A percentile compares a stretch with the other conserved stretches of the same genome.
Evolutionary conservation across 2,329 filamentous ascomycete genomes (phyloP).

Genomic region (Pyrenophora tritici-repentis): DNA sequence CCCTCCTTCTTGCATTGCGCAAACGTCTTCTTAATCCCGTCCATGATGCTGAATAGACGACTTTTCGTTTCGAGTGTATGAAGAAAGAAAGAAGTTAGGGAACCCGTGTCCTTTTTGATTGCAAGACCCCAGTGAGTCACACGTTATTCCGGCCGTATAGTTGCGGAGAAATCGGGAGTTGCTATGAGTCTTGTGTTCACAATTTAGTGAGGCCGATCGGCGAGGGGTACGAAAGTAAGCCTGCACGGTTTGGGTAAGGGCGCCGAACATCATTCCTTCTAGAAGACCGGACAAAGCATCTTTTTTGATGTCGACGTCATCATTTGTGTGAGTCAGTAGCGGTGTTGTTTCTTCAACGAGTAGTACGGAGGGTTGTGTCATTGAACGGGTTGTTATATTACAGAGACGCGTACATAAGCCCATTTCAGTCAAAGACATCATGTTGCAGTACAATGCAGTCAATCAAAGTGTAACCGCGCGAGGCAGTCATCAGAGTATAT

Average conservation of each 20-base stretch:
- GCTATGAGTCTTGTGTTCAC: conserved; percentile 25
- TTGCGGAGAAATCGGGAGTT: conserved; percentile 6
- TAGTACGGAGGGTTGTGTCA: too few species aligned
- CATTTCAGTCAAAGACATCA: too few species aligned
- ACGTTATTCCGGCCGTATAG: conserved; percentile 6
- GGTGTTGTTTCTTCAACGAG: background rate
- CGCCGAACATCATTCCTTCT: conserved; percentile 9
- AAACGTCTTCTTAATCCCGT: conserved; percentile 56
- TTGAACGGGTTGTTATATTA: too few species aligned
- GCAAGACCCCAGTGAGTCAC: conserved; percentile 19
- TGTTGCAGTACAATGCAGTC: too few species aligned
- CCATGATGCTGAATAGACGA: conserved; percentile 43
- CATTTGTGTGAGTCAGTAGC: background rate
- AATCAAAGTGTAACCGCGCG: too few species aligned
- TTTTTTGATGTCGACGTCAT: conserved; percentile 8
- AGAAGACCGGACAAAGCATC: conserved; percentile 2
- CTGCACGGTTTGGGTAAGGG: conserved; percentile 1
- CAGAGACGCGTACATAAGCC: too few species aligned
- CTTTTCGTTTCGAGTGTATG: background rate
- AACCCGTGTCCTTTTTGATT: conserved; percentile 12
- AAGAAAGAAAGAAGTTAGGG: background rate
- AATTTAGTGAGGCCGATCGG: conserved; percentile 29
- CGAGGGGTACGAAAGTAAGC: background rate
- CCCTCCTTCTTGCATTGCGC: conserved; percentile 57
- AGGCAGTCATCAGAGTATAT: too few species aligned